These are phyloP conservation scores for Paraphaeosphaeria minitans DNA, from an alignment of 2,329 filamentous ascomycete genomes.

Conservation along the genomic window DNA sequence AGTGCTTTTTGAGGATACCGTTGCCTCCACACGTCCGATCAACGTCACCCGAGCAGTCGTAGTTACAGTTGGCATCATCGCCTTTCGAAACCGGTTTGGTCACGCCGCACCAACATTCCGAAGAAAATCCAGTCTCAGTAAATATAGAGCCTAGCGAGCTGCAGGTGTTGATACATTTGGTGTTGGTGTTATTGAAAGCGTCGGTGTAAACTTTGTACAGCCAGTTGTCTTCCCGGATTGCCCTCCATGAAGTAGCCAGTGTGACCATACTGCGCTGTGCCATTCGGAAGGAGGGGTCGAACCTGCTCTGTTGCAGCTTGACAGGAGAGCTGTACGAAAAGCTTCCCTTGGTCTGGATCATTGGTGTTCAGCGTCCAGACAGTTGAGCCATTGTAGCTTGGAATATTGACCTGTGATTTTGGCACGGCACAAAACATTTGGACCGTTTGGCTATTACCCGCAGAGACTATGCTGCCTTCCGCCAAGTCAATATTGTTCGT, in stretches of 20 bases:
- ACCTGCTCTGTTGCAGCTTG: slow-evolving; percentile 60
- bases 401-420: slow-evolving; percentile 62
- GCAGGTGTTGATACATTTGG: slow-evolving; percentile 55
- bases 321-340: slow-evolving; percentile 59
- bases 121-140: slow-evolving; percentile 47
- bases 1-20: no score
- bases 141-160: slow-evolving; percentile 45
- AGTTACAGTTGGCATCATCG: no score
- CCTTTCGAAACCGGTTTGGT: no score
- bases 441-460: slow-evolving; percentile 59
- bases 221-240: no score
- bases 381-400: slow-evolving; percentile 56
- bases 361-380: slow-evolving; percentile 64
- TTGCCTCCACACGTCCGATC: no score
- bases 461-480: slow-evolving; percentile 59
- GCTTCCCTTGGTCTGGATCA: slow-evolving; percentile 59
- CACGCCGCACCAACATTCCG: no score
- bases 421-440: slow-evolving; percentile 61
- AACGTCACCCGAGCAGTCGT: no score
- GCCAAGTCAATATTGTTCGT: slow-evolving; percentile 63
- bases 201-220: slow-evolving; percentile 17
- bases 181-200: slow-evolving; percentile 20
- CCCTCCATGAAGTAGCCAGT: no score
- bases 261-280: no score
- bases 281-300: no score